Percentiles rank a stretch among this genome's conserved stretches.
These are phyloP conservation scores for Penicillium decumbens DNA, from an alignment of 2,329 filamentous ascomycete species.

Conservation along the genomic window DNA sequence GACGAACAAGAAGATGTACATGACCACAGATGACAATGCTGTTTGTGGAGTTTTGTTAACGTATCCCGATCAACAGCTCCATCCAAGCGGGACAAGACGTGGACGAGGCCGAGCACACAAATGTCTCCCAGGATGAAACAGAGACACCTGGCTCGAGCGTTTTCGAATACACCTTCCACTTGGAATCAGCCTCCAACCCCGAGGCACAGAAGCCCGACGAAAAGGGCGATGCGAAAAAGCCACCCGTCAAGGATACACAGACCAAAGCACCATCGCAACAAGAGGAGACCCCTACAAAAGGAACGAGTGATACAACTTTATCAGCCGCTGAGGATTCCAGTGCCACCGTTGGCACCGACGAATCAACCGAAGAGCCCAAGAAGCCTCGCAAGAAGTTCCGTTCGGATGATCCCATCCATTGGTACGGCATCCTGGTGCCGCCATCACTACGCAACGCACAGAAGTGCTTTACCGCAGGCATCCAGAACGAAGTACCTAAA, in stretches of 20 bases:
- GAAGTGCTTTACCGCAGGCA: slow-evolving; percentile 38
- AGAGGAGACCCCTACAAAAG: neutral
- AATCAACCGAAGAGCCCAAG: neutral
- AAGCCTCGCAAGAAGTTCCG: slow-evolving; percentile 15
- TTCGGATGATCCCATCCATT: slow-evolving; percentile 43
- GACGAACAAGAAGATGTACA: slow-evolving; percentile 41
- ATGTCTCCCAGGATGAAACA: neutral
- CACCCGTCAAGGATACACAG: neutral
- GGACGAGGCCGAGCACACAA: neutral
- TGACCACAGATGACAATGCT: neutral
- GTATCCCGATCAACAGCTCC: slow-evolving; percentile 8
- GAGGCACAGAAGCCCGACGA: neutral
- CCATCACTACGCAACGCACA: slow-evolving; percentile 44
- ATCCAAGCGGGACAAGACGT: slow-evolving; percentile 6
- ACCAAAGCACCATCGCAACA: neutral
- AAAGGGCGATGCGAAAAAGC: slow-evolving; percentile 1
- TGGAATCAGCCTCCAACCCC: neutral
- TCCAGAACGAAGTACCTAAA: slow-evolving; percentile 35
- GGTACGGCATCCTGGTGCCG: slow-evolving; percentile 49
- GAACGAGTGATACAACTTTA: neutral
- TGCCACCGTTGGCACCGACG: neutral
- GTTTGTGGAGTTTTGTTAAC: slow-evolving; percentile 2
- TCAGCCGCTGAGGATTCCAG: neutral
- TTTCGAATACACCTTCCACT: slow-evolving; percentile 5
- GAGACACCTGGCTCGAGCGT: neutral